Percentiles rank a stretch among this genome's conserved stretches.
These are phyloP conservation scores for Macaranga tanarius DNA, from an alignment of 441 rosid species.

Conservation along the genomic window DNA sequence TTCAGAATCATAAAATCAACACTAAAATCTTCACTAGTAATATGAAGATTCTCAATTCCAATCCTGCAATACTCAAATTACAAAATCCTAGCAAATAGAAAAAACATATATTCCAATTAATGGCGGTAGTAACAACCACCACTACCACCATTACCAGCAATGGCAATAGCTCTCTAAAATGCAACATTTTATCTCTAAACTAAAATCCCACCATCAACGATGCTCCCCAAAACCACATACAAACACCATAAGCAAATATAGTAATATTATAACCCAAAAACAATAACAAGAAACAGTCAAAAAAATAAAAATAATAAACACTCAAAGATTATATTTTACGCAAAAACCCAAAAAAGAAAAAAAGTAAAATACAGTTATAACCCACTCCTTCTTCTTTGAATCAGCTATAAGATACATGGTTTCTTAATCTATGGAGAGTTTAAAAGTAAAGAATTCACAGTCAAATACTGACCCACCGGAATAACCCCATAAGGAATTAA, in stretches of 20 bases:
- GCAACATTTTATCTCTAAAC: too few relatives aligned
- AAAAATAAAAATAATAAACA: too few relatives aligned
- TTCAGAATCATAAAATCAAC: conserved; percentile 26
- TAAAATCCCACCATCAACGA: neutral
- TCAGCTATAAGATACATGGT: conserved; percentile 81
- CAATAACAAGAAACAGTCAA: neutral
- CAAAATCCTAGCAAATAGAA: conserved; percentile 11
- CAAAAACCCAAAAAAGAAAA: neutral
- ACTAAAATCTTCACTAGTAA: conserved; percentile 4
- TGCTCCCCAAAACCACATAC: conserved; percentile 8
- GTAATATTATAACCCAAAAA: neutral
- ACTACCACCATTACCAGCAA: too few relatives aligned
- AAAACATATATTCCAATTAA: neutral
- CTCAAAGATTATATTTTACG: neutral
- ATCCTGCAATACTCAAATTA: neutral
- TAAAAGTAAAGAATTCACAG: conserved; percentile 74
- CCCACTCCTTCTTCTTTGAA: conserved; percentile 84
- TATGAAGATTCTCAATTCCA: neutral
- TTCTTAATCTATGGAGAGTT: conserved; percentile 54
- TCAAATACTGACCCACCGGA: conserved; percentile 64
- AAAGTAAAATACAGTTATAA: too few relatives aligned
- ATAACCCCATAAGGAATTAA: conserved; percentile 70
- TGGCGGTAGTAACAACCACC: too few relatives aligned
- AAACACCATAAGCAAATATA: neutral
- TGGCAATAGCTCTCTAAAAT: too few relatives aligned